These are phyloP conservation scores for Ophiosphaerella narmari DNA, from an alignment of 2,329 filamentous ascomycete species.

Conservation along the genomic window DNA sequence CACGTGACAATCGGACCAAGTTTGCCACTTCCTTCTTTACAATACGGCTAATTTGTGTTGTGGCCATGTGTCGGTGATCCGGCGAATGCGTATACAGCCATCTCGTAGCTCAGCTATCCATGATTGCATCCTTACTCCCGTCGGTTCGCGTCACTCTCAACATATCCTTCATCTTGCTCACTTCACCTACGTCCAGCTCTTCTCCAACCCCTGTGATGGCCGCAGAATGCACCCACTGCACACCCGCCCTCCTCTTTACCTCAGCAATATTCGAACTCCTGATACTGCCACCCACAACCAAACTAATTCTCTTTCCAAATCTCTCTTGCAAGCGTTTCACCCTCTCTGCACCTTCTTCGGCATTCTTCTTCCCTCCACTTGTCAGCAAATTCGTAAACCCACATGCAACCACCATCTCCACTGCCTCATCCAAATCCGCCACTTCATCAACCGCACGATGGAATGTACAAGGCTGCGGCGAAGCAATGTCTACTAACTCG, in stretches of 20 bases:
- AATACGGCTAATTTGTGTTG: too few species aligned
- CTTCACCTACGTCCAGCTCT: slow-evolving; percentile 36
- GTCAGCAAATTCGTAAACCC: slow-evolving; percentile 57
- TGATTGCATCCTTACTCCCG: neutral
- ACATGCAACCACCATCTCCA: slow-evolving; percentile 47
- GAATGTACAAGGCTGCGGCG: slow-evolving; percentile 56
- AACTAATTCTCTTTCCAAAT: slow-evolving; percentile 40
- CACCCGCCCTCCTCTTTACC: slow-evolving; percentile 37
- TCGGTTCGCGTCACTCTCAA: neutral
- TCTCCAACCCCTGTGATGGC: slow-evolving; percentile 45
- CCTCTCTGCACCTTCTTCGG: slow-evolving; percentile 40
- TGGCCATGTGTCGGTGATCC: too few species aligned
- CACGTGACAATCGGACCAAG: too few species aligned
- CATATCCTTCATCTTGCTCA: slow-evolving; percentile 16
- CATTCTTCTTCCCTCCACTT: slow-evolving; percentile 49
- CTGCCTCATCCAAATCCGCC: slow-evolving; percentile 29
- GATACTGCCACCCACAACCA: slow-evolving; percentile 60
- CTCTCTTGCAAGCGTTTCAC: slow-evolving; percentile 39
- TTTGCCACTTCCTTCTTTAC: too few species aligned
- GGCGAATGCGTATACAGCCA: neutral
- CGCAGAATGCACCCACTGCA: slow-evolving; percentile 52
- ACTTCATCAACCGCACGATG: slow-evolving; percentile 59
- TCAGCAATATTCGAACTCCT: slow-evolving; percentile 49
- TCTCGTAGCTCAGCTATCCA: neutral
- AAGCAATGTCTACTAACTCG: slow-evolving; percentile 50